Percentiles rank a stretch among this genome's conserved stretches.
These are phyloP conservation scores for Moniliella sp. DNA, from an alignment of 1,284 basidiomycete genomes.

Conservation along the genomic window DNA sequence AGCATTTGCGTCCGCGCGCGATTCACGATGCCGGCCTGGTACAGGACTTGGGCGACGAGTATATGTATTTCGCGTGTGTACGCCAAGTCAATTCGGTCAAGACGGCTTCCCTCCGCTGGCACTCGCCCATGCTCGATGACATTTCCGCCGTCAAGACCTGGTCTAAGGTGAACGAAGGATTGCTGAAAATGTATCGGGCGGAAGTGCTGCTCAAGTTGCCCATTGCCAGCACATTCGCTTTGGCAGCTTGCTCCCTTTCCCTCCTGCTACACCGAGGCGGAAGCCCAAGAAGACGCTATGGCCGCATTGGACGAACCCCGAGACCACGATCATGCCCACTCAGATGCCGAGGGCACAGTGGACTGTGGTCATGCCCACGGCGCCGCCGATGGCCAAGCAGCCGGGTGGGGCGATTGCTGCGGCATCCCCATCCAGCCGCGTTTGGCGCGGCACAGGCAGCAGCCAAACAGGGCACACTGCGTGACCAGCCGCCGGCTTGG, in stretches of 20 bases:
- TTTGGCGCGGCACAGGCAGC: slow-evolving; percentile 33
- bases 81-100: slow-evolving; percentile 83
- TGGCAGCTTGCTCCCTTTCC: slow-evolving; percentile 58
- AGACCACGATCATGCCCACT: slow-evolving; percentile 45
- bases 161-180: slow-evolving; percentile 89
- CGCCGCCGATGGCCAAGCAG: slow-evolving; percentile 37
- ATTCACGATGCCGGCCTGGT: slow-evolving; percentile 78
- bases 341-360: too few species aligned
- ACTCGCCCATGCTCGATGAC: slow-evolving; percentile 95
- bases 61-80: slow-evolving; percentile 94
- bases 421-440: slow-evolving; percentile 34
- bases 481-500: background rate
- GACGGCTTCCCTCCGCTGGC: slow-evolving; percentile 83
- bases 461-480: slow-evolving; percentile 1
- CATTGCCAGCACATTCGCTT: slow-evolving; percentile 92
- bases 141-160: slow-evolving; percentile 90
- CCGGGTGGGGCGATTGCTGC: slow-evolving; percentile 60
- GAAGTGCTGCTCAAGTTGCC: slow-evolving; percentile 88
- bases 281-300: slow-evolving; percentile 37
- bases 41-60: slow-evolving; percentile 66
- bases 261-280: slow-evolving; percentile 37
- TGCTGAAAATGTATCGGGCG: slow-evolving; percentile 92
- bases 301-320: slow-evolving; percentile 31
- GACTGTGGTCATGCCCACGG: too few species aligned
- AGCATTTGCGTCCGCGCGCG: slow-evolving; percentile 67